Conservation (phyloP, 192 early-diverging fungal species). For the Podochytrium sp. region DNA sequence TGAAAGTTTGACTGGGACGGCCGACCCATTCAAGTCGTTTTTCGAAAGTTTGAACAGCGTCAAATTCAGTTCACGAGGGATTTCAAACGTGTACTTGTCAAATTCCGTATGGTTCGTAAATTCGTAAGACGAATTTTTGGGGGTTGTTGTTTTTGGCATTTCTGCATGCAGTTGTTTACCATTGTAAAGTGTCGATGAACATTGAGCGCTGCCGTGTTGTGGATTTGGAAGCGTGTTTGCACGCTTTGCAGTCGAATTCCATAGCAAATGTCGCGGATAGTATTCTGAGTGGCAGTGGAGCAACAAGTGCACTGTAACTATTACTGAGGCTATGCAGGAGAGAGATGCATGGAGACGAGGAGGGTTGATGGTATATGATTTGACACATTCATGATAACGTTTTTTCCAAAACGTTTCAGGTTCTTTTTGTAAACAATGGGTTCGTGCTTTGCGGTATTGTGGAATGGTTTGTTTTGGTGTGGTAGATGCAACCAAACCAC, state of each 20-base stretch:
- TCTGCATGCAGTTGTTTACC: slow-evolving; percentile 16
- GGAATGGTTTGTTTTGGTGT: no score
- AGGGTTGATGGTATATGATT: no score
- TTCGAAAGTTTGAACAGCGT: slow-evolving; percentile 13
- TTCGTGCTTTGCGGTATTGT: no score
- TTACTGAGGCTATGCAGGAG: not conserved
- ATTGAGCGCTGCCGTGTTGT: slow-evolving; percentile 8
- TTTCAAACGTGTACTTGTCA: not conserved
- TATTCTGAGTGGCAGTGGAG: slow-evolving; percentile 6
- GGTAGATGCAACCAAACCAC: no score
- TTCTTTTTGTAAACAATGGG: no score
- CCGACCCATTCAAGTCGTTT: no score
- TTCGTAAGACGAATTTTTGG: not conserved
- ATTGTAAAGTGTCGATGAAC: slow-evolving; percentile 8
- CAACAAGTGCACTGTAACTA: not conserved
- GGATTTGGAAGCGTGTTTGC: not conserved
- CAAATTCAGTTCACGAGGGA: slow-evolving; percentile 10
- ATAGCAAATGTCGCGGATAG: not conserved
- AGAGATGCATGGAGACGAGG: not conserved
- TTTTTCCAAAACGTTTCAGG: no score
- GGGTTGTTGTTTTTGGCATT: no score
- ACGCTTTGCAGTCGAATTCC: not conserved
- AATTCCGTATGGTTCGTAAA: not conserved
- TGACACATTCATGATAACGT: no score
- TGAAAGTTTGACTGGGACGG: no score